A percentile compares a stretch with the other conserved stretches of the same genome.
These are phyloP conservation scores for Herpetomonas tarakana DNA, from an alignment of 208 protist genomes.

Conservation along the genomic window DNA sequence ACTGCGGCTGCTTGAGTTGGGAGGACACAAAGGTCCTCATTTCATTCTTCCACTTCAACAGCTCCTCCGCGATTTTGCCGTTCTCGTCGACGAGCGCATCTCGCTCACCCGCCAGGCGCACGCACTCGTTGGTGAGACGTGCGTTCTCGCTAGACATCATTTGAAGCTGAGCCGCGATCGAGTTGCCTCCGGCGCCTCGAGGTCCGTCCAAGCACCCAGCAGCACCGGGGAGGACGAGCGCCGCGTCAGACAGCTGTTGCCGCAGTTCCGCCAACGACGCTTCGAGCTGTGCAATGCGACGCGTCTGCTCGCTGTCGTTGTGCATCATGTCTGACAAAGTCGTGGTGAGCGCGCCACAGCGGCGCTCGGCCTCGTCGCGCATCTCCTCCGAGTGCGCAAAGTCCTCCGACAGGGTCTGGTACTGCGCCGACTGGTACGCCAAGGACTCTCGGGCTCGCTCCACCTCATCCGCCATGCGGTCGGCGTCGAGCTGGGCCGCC, in stretches of 20 bases:
- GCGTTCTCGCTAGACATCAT: constrained; percentile 47
- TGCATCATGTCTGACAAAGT: constrained; percentile 40
- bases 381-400: constrained; percentile 27
- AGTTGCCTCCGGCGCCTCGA: too few relatives aligned
- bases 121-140: constrained; percentile 43
- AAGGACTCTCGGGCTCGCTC: constrained; percentile 19
- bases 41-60: constrained; percentile 52
- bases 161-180: constrained; percentile 29
- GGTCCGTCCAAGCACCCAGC: too few relatives aligned
- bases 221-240: too few relatives aligned
- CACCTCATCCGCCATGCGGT: constrained; percentile 17
- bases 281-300: constrained; percentile 25
- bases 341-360: constrained; percentile 28
- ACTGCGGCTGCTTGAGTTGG: constrained; percentile 1
- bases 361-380: constrained; percentile 23
- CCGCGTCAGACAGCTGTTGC: constrained; percentile 3
- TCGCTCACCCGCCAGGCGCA: constrained; percentile 37
- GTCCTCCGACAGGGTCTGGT: constrained; percentile 8
- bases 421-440: constrained; percentile 28
- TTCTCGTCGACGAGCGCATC: constrained; percentile 47
- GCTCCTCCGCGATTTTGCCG: constrained; percentile 39
- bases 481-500: constrained; percentile 14
- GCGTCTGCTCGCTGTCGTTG: constrained; percentile 34
- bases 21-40: constrained; percentile 32
- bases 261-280: constrained; percentile 12